These are phyloP conservation scores for Starmerella floricola DNA, from an alignment of 805 yeast species.

Conservation along the genomic window DNA sequence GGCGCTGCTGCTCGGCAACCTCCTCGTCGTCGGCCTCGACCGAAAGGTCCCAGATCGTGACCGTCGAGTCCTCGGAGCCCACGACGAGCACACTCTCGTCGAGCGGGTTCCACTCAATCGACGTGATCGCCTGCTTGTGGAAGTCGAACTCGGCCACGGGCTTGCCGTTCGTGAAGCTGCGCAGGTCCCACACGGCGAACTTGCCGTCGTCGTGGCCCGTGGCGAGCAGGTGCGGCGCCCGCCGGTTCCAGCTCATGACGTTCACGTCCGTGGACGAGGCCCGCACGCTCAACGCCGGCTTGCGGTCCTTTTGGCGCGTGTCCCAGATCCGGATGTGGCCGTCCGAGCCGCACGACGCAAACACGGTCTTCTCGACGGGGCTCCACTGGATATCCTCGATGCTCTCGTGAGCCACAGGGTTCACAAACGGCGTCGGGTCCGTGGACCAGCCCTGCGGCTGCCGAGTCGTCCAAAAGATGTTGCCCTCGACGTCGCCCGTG, in stretches of 20 bases:
- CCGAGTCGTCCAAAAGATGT: slow-evolving; percentile 66
- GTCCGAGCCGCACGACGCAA: slow-evolving; percentile 89
- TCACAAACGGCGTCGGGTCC: slow-evolving; percentile 62
- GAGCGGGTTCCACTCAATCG: slow-evolving; percentile 85
- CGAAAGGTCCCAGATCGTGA: slow-evolving; percentile 93
- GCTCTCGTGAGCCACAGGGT: slow-evolving; percentile 41
- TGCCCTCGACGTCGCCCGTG: slow-evolving; percentile 81
- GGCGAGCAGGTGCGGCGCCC: slow-evolving; percentile 75
- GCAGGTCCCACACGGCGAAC: slow-evolving; percentile 97
- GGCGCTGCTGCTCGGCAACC: slow-evolving; percentile 70
- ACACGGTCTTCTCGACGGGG: slow-evolving; percentile 78
- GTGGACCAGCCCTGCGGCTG: slow-evolving; percentile 71
- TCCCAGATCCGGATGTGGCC: slow-evolving; percentile 94
- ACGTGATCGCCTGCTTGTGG: slow-evolving; percentile 87
- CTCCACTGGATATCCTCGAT: slow-evolving; percentile 98
- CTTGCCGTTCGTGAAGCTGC: slow-evolving; percentile 55
- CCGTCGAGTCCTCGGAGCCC: slow-evolving; percentile 92
- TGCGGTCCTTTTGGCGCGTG: slow-evolving; percentile 81
- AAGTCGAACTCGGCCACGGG: slow-evolving; percentile 94
- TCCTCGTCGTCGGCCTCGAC: slow-evolving; percentile 99
- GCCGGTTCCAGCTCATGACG: slow-evolving; percentile 89
- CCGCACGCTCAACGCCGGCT: slow-evolving; percentile 72
- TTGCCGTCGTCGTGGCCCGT: slow-evolving; percentile 95
- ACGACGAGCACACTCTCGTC: slow-evolving; percentile 95
- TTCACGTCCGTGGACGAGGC: slow-evolving; percentile 81